phyloP scores from a whole-genome alignment of 1,139 yeast species.

The Yamadazyma dendronema region DNA sequence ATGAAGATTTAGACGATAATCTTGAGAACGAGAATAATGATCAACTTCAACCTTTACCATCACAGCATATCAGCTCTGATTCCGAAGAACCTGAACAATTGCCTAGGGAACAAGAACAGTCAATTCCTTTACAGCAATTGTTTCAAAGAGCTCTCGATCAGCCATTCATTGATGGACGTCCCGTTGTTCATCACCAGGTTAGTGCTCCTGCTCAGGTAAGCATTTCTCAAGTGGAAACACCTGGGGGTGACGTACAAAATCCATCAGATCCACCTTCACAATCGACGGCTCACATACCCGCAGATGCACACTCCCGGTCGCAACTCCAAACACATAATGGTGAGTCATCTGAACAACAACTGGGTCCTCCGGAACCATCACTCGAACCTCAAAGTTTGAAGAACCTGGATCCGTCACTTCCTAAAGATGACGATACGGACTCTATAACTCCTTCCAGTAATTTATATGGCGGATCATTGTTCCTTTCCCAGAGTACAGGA shows the following conservation, averaged over 20 bases:
- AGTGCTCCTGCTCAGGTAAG: not conserved
- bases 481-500: constrained; percentile 48
- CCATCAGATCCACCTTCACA: too few species aligned
- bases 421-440: constrained; percentile 12
- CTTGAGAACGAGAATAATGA: not conserved
- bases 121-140: constrained; percentile 14
- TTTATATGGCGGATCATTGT: constrained; percentile 44
- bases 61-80: not conserved
- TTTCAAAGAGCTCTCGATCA: constrained; percentile 17
- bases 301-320: not conserved
- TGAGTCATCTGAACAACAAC: not conserved
- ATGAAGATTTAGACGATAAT: constrained; percentile 25
- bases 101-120: not conserved
- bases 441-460: constrained; percentile 29
- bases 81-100: not conserved
- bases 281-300: not conserved
- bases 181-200: not conserved
- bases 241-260: not conserved
- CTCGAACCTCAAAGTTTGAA: constrained; percentile 2
- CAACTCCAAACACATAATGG: not conserved
- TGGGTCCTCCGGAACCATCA: constrained; percentile 1
- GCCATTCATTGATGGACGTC: constrained; percentile 4
- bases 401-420: not conserved
- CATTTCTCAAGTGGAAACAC: not conserved
- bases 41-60: not conserved